Conservation (phyloP, 83 land plant species). For the Thuja plicata region DNA sequence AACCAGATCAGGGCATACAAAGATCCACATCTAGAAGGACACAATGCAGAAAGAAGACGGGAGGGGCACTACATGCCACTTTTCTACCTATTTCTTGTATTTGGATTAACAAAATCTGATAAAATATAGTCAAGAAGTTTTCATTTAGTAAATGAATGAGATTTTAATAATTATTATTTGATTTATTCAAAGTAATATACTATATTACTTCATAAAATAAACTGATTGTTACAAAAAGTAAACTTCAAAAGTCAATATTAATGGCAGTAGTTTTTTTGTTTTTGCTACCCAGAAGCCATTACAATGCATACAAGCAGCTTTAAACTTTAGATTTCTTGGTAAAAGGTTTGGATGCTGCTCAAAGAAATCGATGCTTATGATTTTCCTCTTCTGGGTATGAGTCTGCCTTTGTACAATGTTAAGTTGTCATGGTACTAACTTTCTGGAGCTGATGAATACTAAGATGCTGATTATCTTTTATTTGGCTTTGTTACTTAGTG, state of each 20-base stretch:
- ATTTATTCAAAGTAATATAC: not conserved
- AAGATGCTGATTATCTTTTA: conserved; percentile 6
- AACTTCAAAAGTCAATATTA: not conserved
- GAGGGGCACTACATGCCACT: too few species aligned
- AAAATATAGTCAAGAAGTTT: not conserved
- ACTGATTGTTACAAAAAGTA: not conserved
- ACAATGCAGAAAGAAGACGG: too few species aligned
- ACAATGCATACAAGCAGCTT: not conserved
- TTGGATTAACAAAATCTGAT: not conserved
- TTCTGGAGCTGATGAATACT: not conserved
- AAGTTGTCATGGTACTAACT: not conserved
- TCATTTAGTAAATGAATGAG: not conserved
- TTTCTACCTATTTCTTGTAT: not conserved
- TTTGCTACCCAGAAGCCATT: not conserved
- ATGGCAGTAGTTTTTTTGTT: too few species aligned
- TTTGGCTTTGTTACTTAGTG: conserved; percentile 45
- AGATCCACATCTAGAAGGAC: too few species aligned
- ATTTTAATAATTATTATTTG: not conserved
- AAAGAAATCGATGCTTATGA: not conserved
- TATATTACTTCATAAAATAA: not conserved
- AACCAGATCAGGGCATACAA: too few species aligned
- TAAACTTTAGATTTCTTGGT: not conserved
- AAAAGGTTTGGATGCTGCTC: not conserved
- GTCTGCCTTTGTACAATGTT: not conserved
- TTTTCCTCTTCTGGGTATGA: not conserved